phyloP scores from a whole-genome alignment of 2,329 filamentous ascomycete genomes.

The Diaporthe caulivora region DNA sequence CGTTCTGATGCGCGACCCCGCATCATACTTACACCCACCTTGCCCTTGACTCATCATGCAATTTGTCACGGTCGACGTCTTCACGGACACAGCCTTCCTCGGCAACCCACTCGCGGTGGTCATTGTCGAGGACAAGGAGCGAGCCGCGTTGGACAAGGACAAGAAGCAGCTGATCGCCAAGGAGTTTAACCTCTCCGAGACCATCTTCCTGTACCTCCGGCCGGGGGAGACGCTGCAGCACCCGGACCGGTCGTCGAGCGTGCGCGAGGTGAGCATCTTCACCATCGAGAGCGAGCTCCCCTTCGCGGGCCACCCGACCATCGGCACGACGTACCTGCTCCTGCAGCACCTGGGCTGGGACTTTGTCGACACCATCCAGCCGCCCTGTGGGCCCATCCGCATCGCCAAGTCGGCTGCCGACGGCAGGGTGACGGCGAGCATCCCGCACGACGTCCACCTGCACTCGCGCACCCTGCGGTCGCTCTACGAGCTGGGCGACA shows the following conservation, averaged over 20 bases:
- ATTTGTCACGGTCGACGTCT: constrained; percentile 70
- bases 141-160: constrained; percentile 58
- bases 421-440: constrained; percentile 67
- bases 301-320: constrained; percentile 73
- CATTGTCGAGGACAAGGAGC: constrained; percentile 57
- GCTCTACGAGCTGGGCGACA: constrained; percentile 46
- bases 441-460: constrained; percentile 76
- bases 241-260: constrained; percentile 46
- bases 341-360: constrained; percentile 50
- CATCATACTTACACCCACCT: background rate
- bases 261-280: constrained; percentile 70
- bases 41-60: constrained; percentile 47
- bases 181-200: constrained; percentile 76
- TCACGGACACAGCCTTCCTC: constrained; percentile 62
- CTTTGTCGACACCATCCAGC: constrained; percentile 58
- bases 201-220: constrained; percentile 69
- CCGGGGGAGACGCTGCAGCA: constrained; percentile 44
- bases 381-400: constrained; percentile 69
- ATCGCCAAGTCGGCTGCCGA: constrained; percentile 49
- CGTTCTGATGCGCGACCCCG: background rate
- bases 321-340: constrained; percentile 67
- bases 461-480: constrained; percentile 61
- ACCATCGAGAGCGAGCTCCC: constrained; percentile 65
- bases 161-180: constrained; percentile 70
- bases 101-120: constrained; percentile 74